Percentiles rank a stretch among this genome's conserved stretches.
Conservation (phyloP, 2,329 filamentous ascomycete species). For the Colletotrichum somersetense region DNA sequence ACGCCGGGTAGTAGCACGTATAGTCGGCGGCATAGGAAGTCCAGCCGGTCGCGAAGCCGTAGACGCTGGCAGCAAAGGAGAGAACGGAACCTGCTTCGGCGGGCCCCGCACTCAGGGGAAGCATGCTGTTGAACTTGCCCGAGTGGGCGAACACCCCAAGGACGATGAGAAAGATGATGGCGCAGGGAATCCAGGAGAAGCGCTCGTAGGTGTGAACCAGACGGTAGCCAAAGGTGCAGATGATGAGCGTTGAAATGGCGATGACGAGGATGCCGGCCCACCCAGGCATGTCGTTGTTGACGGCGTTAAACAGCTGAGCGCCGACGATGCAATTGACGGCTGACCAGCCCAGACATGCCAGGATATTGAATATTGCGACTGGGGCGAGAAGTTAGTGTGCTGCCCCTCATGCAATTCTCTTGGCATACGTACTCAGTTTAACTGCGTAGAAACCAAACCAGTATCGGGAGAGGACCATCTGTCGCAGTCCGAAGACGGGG, state of each 20-base stretch:
- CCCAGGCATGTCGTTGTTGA: conserved; percentile 77
- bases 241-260: conserved; percentile 76
- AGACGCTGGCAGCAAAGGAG: conserved; percentile 75
- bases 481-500: conserved; percentile 78
- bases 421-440: conserved; percentile 68
- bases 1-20: conserved; percentile 80
- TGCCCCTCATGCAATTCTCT: not conserved
- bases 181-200: conserved; percentile 79
- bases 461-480: conserved; percentile 84
- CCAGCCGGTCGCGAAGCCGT: conserved; percentile 80
- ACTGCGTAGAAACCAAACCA: conserved; percentile 81
- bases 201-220: conserved; percentile 83
- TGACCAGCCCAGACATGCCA: conserved; percentile 81
- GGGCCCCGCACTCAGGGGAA: conserved; percentile 69
- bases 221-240: conserved; percentile 82
- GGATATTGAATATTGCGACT: conserved; percentile 78
- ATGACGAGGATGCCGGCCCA: conserved; percentile 83
- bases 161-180: conserved; percentile 79
- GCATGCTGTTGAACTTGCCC: conserved; percentile 70
- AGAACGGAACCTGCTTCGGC: conserved; percentile 73
- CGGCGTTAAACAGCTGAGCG: conserved; percentile 80
- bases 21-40: conserved; percentile 82
- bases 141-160: conserved; percentile 76
- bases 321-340: conserved; percentile 85
- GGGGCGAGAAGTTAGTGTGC: conserved; percentile 31